phyloP scores from a whole-genome alignment of 345 rosid species.

The sweet orange (Citrus sinensis) region DNA sequence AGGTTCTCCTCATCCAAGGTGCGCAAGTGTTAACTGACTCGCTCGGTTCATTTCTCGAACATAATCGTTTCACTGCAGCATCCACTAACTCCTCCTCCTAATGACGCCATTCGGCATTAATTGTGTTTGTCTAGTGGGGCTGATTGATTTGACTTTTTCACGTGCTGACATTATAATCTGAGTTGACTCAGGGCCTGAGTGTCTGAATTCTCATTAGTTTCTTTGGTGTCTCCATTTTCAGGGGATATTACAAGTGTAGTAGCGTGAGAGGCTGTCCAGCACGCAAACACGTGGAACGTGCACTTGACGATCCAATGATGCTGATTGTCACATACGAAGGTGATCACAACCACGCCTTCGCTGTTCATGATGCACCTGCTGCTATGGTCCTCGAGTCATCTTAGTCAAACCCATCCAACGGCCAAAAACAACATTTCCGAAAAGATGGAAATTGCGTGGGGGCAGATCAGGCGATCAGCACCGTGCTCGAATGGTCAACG shows the following conservation, averaged over 20 bases:
- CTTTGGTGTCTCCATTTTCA: slow-evolving; percentile 7
- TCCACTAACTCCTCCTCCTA: not conserved
- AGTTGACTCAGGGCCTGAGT: slow-evolving; percentile 11
- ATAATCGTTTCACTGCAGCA: slow-evolving; percentile 17
- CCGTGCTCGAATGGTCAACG: slow-evolving; percentile 25
- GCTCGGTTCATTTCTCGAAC: not conserved
- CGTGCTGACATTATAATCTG: slow-evolving; percentile 5
- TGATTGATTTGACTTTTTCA: slow-evolving; percentile 13
- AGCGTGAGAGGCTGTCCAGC: slow-evolving; percentile 90
- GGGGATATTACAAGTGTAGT: slow-evolving; percentile 96
- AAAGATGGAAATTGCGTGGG: not conserved
- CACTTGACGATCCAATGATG: slow-evolving; percentile 70
- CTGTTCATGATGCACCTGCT: slow-evolving; percentile 29
- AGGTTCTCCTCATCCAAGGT: slow-evolving; percentile 99
- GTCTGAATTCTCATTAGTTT: not conserved
- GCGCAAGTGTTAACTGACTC: slow-evolving; percentile 13
- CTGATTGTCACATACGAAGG: slow-evolving; percentile 86
- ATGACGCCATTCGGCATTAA: slow-evolving; percentile 2
- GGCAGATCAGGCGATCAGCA: not conserved
- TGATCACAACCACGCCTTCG: slow-evolving; percentile 61
- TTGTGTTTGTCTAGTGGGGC: slow-evolving; percentile 1
- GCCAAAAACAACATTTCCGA: not conserved
- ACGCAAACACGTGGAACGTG: slow-evolving; percentile 92
- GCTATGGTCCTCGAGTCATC: slow-evolving; percentile 62
- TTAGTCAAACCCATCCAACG: slow-evolving; percentile 23